Percentiles rank a stretch among this genome's conserved stretches.
These are phyloP conservation scores for Penicillium frequentans DNA, from an alignment of 2,329 filamentous ascomycete genomes.

Conservation along the genomic window DNA sequence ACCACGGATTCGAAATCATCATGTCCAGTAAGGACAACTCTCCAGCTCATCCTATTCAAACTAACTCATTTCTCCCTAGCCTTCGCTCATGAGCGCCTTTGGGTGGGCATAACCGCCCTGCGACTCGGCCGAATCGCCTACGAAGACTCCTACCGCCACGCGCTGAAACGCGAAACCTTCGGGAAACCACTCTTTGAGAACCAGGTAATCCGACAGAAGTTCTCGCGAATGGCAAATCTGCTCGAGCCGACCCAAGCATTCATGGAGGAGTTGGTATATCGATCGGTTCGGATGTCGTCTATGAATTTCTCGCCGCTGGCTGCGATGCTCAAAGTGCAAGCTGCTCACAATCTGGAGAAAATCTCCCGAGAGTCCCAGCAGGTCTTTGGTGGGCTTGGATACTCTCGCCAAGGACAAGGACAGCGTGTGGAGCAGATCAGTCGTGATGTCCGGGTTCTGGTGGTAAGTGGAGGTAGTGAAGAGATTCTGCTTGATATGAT, in stretches of 20 bases:
- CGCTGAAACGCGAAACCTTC: constrained; percentile 56
- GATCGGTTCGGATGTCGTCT: constrained; percentile 21
- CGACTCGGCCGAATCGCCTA: constrained; percentile 48
- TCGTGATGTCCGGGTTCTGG: constrained; percentile 54
- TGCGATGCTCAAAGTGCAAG: constrained; percentile 47
- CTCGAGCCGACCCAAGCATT: constrained; percentile 60
- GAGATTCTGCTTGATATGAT: constrained; percentile 47
- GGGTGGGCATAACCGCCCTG: constrained; percentile 57
- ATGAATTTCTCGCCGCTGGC: constrained; percentile 13
- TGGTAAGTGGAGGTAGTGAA: constrained; percentile 57
- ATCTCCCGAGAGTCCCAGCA: constrained; percentile 56
- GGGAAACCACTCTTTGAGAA: constrained; percentile 57
- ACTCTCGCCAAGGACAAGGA: constrained; percentile 50
- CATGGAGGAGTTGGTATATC: constrained; percentile 58
- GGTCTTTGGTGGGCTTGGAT: constrained; percentile 55
- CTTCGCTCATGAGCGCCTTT: constrained; percentile 62
- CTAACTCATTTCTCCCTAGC: constrained; percentile 24
- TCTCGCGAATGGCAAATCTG: constrained; percentile 54
- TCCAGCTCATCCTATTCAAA: no score
- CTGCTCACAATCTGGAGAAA: constrained; percentile 51
- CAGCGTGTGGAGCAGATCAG: constrained; percentile 55
- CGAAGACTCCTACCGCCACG: constrained; percentile 54
- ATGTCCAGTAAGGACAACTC: constrained; percentile 43
- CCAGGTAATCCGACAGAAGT: constrained; percentile 58
- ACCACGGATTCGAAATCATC: constrained; percentile 78